Evolutionary conservation across 176 grass and related monocot species (phyloP).

Genomic region (Eragrostis curvula): DNA sequence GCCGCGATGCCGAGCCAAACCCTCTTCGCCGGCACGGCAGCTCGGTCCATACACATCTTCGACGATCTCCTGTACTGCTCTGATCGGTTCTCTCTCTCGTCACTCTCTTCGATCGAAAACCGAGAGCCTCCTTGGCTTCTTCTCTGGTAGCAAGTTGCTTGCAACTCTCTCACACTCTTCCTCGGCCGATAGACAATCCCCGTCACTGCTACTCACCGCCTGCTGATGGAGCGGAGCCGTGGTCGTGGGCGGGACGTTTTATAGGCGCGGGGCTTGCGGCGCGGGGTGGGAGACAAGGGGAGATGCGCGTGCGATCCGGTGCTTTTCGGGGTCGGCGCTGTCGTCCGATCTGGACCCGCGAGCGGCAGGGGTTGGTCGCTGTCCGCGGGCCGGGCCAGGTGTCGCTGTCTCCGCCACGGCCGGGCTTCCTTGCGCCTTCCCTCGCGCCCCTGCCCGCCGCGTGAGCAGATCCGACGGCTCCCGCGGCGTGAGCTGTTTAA

Average conservation of each 20-base stretch:
- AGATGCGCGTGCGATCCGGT: constrained; percentile 49
- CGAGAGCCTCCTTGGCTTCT: neutral
- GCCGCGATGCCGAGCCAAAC: constrained; percentile 61
- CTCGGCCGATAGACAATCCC: neutral
- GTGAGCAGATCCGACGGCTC: constrained; percentile 45
- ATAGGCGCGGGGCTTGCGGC: too few relatives aligned
- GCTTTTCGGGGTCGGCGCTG: constrained; percentile 22
- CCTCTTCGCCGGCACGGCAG: constrained; percentile 59
- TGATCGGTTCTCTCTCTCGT: too few relatives aligned
- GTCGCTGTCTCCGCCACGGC: neutral
- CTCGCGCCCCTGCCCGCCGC: constrained; percentile 33
- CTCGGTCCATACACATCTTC: constrained; percentile 57
- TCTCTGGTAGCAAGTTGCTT: neutral
- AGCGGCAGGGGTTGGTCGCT: constrained; percentile 32
- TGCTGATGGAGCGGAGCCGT: neutral
- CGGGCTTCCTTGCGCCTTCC: constrained; percentile 36
- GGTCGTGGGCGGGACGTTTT: constrained; percentile 28
- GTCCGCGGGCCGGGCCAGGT: constrained; percentile 45
- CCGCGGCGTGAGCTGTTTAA: constrained; percentile 20
- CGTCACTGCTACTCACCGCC: neutral
- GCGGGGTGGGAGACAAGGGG: constrained; percentile 19
- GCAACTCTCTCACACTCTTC: neutral
- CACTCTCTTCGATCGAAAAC: neutral
- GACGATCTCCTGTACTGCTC: neutral
- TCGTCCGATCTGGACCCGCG: constrained; percentile 39